These are phyloP conservation scores for Dioszegia hungarica DNA, from an alignment of 768 basidiomycete species.

Conservation along the genomic window DNA sequence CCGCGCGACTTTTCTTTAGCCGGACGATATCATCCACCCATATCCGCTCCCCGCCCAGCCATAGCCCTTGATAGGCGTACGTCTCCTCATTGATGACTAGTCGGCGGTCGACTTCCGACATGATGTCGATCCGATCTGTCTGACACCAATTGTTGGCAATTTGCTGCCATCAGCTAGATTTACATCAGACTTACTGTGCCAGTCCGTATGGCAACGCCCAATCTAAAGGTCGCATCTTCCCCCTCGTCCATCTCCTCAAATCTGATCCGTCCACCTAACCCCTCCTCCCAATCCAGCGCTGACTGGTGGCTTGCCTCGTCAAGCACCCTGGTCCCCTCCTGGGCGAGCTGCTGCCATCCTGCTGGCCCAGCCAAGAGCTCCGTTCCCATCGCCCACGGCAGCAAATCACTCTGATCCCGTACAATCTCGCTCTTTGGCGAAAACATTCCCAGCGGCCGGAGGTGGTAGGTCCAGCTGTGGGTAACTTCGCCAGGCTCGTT, in stretches of 20 bases:
- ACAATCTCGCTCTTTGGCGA: constrained; percentile 15
- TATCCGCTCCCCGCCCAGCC: constrained; percentile 85
- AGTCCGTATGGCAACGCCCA: constrained; percentile 29
- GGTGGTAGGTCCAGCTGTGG: constrained; percentile 21
- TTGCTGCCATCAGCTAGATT: constrained; percentile 12
- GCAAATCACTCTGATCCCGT: constrained; percentile 20
- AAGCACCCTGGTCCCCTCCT: constrained; percentile 5
- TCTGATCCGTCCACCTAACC: constrained; percentile 21
- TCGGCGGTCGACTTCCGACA: constrained; percentile 17
- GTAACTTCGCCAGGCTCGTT: not conserved
- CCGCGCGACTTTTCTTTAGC: constrained; percentile 48
- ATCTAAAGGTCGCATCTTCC: constrained; percentile 22
- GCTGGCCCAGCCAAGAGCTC: constrained; percentile 29
- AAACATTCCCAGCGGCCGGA: constrained; percentile 38
- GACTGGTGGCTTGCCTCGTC: not conserved
- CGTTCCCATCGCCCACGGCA: constrained; percentile 32
- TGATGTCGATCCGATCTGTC: constrained; percentile 34
- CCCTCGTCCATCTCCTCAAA: constrained; percentile 26
- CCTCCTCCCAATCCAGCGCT: constrained; percentile 13
- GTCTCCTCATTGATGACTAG: constrained; percentile 19
- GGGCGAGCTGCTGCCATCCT: constrained; percentile 30
- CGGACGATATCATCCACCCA: constrained; percentile 82
- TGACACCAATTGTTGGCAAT: constrained; percentile 31
- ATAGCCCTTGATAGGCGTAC: constrained; percentile 54
- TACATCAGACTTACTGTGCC: constrained; percentile 24